A percentile compares a stretch with the other conserved stretches of the same genome.
Evolutionary conservation across 2,329 filamentous ascomycete species (phyloP).

Genomic region (Claviceps sorghi): DNA sequence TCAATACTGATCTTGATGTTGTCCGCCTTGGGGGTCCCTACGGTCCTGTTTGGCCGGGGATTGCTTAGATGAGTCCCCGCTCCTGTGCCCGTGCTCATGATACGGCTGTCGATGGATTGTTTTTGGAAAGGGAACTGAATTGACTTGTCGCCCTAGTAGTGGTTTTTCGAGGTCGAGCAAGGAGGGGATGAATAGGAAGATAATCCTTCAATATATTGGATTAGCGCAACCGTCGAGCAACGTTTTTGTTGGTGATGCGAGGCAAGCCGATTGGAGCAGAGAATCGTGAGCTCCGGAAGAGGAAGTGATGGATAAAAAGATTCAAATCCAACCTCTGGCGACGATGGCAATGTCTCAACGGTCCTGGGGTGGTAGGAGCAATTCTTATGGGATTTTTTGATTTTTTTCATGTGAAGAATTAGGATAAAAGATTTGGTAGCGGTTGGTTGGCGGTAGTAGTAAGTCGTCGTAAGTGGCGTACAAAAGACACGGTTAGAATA

Average conservation of each 20-base stretch:
- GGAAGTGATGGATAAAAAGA: background rate
- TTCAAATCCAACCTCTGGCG: background rate
- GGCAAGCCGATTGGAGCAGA: background rate
- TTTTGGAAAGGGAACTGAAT: background rate
- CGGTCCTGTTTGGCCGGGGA: background rate
- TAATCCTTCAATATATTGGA: background rate
- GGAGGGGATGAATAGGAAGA: background rate
- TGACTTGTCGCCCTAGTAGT: background rate
- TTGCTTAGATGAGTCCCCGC: background rate
- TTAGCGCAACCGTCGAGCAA: background rate
- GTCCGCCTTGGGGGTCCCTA: slow-evolving; percentile 1
- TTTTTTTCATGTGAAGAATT: background rate
- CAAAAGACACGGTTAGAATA: background rate
- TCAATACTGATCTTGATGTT: slow-evolving; percentile 34
- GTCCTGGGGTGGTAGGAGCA: background rate
- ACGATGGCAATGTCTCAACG: background rate
- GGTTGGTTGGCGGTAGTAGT: background rate
- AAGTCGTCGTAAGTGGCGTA: background rate
- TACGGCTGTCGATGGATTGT: background rate
- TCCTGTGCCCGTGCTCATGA: slow-evolving; percentile 1
- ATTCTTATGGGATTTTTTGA: background rate
- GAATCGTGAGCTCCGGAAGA: background rate
- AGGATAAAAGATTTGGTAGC: background rate
- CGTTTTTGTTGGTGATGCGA: background rate
- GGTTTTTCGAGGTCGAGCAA: background rate